phyloP scores from a whole-genome alignment of 129 eudicot genomes.

The Centella asiatica region DNA sequence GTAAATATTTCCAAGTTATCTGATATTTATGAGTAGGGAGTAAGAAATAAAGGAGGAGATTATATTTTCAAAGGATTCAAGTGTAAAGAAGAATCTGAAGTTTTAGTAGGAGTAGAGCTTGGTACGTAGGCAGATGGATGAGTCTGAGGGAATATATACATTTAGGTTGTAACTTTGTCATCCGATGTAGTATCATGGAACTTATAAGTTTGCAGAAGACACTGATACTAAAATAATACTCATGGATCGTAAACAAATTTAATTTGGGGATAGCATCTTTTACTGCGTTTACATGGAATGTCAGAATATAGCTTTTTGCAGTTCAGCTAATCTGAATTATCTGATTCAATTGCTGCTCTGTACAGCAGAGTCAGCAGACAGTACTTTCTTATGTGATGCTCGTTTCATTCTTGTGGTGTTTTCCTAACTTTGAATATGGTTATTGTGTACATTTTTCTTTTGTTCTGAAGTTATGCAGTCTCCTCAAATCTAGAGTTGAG shows the following conservation, averaged over 20 bases:
- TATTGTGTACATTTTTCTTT: neutral
- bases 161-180: too few relatives aligned
- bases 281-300: neutral
- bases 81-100: too few relatives aligned
- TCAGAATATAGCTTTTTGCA: too few relatives aligned
- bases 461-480: conserved; percentile 56
- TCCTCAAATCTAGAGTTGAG: conserved; percentile 76
- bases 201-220: neutral
- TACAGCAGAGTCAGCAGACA: neutral
- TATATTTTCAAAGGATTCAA: neutral
- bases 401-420: neutral
- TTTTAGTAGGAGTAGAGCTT: too few relatives aligned
- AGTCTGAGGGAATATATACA: neutral
- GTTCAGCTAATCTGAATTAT: too few relatives aligned
- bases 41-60: neutral
- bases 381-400: neutral
- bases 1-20: too few relatives aligned
- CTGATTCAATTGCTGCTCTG: neutral
- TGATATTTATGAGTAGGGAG: neutral
- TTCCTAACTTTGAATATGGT: neutral
- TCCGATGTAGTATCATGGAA: neutral
- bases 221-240: neutral
- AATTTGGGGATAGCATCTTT: neutral
- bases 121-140: neutral
- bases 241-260: neutral